Conservation (phyloP, 2,329 filamentous ascomycete species). For the Colletotrichum sublineola region DNA sequence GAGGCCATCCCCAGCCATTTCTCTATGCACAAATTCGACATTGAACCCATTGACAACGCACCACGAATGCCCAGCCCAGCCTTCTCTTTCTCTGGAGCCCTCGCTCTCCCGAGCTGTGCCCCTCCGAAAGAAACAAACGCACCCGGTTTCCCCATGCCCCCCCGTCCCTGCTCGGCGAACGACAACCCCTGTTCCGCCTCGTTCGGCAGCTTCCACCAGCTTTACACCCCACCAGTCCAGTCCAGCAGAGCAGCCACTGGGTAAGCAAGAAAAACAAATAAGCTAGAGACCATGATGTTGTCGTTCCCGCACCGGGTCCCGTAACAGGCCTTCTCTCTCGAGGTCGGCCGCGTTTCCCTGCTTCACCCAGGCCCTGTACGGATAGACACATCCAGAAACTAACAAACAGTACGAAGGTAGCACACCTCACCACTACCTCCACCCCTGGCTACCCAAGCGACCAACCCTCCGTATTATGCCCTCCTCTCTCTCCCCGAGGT, state of each 20-base stretch:
- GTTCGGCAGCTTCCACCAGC: constrained; percentile 8
- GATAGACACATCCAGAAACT: constrained; percentile 13
- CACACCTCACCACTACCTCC: constrained; percentile 10
- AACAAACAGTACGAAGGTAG: neutral
- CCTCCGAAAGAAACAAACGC: neutral
- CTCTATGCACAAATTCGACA: constrained; percentile 13
- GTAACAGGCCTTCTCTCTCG: neutral
- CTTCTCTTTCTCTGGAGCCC: constrained; percentile 23
- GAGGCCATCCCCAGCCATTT: constrained; percentile 40
- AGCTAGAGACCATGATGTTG: neutral
- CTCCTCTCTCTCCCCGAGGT: neutral
- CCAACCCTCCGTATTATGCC: constrained; percentile 28
- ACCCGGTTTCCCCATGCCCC: neutral
- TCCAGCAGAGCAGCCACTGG: neutral
- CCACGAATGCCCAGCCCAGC: constrained; percentile 19
- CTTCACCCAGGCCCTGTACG: constrained; percentile 27
- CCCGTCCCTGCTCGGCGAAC: neutral
- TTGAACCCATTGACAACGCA: constrained; percentile 11
- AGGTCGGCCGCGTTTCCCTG: constrained; percentile 23
- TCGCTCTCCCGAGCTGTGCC: neutral
- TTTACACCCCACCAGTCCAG: constrained; percentile 13
- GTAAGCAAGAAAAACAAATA: neutral
- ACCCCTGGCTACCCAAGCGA: constrained; percentile 18
- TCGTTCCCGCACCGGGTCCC: neutral
- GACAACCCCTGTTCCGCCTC: constrained; percentile 13